Evolutionary conservation across 768 basidiomycete genomes (phyloP).

Genomic region (Leccinum incarnatum): DNA sequence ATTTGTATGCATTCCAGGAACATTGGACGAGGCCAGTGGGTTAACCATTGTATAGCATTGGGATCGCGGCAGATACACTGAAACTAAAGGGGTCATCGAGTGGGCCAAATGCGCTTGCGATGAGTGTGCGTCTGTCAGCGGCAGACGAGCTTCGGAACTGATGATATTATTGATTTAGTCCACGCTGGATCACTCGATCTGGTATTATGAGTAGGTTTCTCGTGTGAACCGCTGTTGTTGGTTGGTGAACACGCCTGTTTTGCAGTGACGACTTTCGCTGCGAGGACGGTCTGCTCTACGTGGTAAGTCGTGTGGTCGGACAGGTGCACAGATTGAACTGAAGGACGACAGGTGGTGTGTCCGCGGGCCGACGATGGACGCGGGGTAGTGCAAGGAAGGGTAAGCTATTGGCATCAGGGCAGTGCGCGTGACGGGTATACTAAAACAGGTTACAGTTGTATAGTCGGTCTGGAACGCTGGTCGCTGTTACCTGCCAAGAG

Average conservation of each 20-base stretch:
- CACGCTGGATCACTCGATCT: constrained; percentile 76
- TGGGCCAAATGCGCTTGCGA: constrained; percentile 51
- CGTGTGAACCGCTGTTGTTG: not conserved
- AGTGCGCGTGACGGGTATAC: not conserved
- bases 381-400: constrained; percentile 68
- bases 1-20: constrained; percentile 54
- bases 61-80: constrained; percentile 50
- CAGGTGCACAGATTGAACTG: not conserved
- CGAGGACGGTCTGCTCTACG: constrained; percentile 78
- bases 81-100: constrained; percentile 49
- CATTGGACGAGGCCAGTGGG: not conserved
- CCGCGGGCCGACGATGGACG: constrained; percentile 65
- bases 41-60: constrained; percentile 44
- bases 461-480: constrained; percentile 58
- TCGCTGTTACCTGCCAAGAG: constrained; percentile 81
- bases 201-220: constrained; percentile 65
- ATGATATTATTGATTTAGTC: constrained; percentile 32
- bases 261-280: constrained; percentile 70
- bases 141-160: constrained; percentile 2
- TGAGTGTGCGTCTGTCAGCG: constrained; percentile 51
- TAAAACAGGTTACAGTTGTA: constrained; percentile 51
- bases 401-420: constrained; percentile 33
- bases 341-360: constrained; percentile 50
- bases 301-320: constrained; percentile 42
- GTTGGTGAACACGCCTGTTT: constrained; percentile 4